Conservation (phyloP, 1,284 basidiomycete genomes). For the Cronartium quercuum region DNA sequence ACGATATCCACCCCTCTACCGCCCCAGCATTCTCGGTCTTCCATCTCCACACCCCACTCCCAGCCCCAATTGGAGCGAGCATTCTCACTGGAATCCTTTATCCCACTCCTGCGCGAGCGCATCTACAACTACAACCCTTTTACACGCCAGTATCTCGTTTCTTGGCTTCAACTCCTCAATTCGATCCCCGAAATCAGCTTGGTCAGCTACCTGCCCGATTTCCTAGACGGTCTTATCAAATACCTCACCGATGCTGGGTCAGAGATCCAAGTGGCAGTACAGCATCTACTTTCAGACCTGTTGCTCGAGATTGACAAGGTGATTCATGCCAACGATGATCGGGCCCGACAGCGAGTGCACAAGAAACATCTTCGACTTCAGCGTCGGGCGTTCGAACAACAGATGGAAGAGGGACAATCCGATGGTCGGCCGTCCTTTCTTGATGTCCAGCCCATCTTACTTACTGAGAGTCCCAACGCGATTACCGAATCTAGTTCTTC, state of each 20-base stretch:
- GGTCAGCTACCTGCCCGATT: conserved; percentile 86
- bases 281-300: conserved; percentile 85
- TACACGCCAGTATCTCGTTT: conserved; percentile 89
- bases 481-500: not conserved
- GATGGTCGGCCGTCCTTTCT: not conserved
- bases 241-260: conserved; percentile 92
- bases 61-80: conserved; percentile 53
- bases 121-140: conserved; percentile 94
- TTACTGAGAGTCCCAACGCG: not conserved
- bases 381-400: conserved; percentile 14
- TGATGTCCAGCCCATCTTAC: not conserved
- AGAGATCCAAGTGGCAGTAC: conserved; percentile 86
- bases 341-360: conserved; percentile 20
- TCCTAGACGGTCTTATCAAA: conserved; percentile 85
- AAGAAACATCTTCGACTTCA: conserved; percentile 7
- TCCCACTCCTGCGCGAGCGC: conserved; percentile 84
- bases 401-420: not conserved
- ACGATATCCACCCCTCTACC: conserved; percentile 41
- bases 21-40: conserved; percentile 4
- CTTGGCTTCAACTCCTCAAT: conserved; percentile 93
- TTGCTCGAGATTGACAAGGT: conserved; percentile 85
- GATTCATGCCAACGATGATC: conserved; percentile 50
- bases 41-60: conserved; percentile 2
- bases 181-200: conserved; percentile 95
- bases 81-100: conserved; percentile 89